Base-by-base conservation (phyloP, 73 alveolate species). In the Strombidium stylifer region DNA sequence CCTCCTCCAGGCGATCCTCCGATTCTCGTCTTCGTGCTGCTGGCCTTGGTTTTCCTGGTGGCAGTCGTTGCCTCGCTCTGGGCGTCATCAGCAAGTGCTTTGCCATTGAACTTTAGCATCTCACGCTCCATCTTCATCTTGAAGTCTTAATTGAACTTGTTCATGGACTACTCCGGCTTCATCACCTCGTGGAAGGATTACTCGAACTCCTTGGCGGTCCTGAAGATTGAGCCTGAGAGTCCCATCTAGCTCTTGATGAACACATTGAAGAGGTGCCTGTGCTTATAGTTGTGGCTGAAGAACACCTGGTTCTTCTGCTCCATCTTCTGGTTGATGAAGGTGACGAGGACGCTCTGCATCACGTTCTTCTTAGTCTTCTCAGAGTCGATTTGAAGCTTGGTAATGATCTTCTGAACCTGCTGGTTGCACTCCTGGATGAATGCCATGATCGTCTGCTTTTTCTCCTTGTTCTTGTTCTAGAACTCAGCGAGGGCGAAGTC, bases 281-380 rank as follows among this genome's bases (percentile, higher is more conserved):
- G 65, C 54, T 64, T 64, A 24, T 64, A 64, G 26, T 64, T 28
- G 15, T 3, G 27, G 40, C 66, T 64, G 27, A 64, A 64, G 14
- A 64, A 21, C 23, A 28, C 23, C 5, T 7, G 11, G 27, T 64
- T 62, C 18, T 53, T 24, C 4, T 3, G 1, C 30, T 78, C 82
- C 40, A 78, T 32, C 5, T 23, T 11, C 39, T 31, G 20, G 59
- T 67, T 68, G 28, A 78, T 47, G 19, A 2, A 37, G 16, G 46
- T 36, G 24, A 57, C 47, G 52, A 66, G 51, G 40, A 72, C 52
- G 15, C 69, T 53, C 53, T 62, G 66, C 26, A 67, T 79, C 16
- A 78, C 78, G 3, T 46, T 78, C 58, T 66, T 65, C 66, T 51
- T 66, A 30, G 69, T 67, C 45, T 68, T 78, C 12, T 42, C 79